A percentile compares a stretch with the other conserved stretches of the same genome.
phyloP scores from a whole-genome alignment of 179 eudicot species.

The Silene noctiflora region DNA sequence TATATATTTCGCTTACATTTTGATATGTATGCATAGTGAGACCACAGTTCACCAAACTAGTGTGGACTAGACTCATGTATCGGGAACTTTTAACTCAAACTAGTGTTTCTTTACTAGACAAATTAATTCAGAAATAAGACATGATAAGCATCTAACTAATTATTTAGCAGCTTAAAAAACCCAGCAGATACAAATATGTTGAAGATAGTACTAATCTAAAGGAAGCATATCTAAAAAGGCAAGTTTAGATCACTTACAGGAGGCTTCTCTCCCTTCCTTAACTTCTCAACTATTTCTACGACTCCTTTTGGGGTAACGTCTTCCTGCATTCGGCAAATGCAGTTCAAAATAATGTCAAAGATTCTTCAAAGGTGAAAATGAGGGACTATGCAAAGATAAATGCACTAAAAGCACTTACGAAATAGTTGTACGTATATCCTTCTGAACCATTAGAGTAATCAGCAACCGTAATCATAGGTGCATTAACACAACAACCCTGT shows the following conservation, averaged over 20 bases:
- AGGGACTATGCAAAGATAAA: not conserved
- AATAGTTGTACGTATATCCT: slow-evolving; percentile 87
- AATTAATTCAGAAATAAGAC: not conserved
- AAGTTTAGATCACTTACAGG: slow-evolving; percentile 55
- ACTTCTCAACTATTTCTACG: slow-evolving; percentile 83
- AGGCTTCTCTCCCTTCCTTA: slow-evolving; percentile 93
- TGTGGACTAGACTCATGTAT: not conserved
- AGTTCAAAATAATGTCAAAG: not conserved
- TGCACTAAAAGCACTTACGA: slow-evolving; percentile 39
- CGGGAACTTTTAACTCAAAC: not conserved
- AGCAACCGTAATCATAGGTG: slow-evolving; percentile 97
- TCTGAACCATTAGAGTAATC: slow-evolving; percentile 94
- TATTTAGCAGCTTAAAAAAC: too few species aligned
- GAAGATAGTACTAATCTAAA: not conserved
- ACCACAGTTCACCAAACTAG: not conserved
- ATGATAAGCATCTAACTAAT: too few species aligned
- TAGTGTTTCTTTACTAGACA: not conserved
- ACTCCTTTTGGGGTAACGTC: slow-evolving; percentile 86
- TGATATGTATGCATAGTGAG: not conserved
- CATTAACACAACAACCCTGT: slow-evolving; percentile 98
- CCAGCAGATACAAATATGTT: not conserved
- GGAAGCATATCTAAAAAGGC: not conserved
- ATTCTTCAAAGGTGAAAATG: not conserved
- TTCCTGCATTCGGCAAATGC: slow-evolving; percentile 54
- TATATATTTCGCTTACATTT: not conserved